Evolutionary conservation across 2,329 filamentous ascomycete species (phyloP).

Genomic region (Trichoderma harzianum): DNA sequence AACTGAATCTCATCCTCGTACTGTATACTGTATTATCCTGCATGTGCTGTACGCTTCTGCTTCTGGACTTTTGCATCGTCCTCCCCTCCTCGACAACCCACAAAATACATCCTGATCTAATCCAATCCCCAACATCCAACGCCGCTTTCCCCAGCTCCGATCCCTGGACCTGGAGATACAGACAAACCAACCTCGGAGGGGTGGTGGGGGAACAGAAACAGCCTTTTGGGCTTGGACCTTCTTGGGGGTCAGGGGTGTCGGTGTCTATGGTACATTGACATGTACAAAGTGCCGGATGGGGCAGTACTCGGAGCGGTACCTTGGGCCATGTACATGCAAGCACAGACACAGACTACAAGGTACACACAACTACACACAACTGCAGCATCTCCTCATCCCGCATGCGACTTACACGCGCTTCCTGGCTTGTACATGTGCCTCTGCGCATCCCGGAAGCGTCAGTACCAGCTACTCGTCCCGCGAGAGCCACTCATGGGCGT

Average conservation of each 20-base stretch:
- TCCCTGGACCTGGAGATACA: background rate
- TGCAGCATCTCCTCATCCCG: background rate
- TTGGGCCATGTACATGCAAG: background rate
- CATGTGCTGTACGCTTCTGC: background rate
- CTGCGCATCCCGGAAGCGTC: background rate
- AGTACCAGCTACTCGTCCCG: background rate
- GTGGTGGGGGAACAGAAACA: background rate
- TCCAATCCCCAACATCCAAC: background rate
- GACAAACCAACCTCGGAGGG: background rate
- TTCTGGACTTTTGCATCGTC: background rate
- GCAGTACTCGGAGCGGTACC: background rate
- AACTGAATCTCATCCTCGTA: background rate
- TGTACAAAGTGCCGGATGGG: background rate
- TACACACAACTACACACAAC: too few species aligned
- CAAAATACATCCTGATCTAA: background rate
- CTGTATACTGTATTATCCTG: background rate
- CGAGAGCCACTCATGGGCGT: background rate
- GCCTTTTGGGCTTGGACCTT: background rate
- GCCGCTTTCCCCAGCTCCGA: background rate
- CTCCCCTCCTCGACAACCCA: background rate
- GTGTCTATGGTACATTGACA: background rate
- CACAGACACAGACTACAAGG: too few species aligned
- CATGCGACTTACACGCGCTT: background rate
- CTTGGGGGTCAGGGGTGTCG: slow-evolving; percentile 7
- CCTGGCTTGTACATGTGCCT: background rate